These are phyloP conservation scores for Tardiomyces depauwii DNA, from an alignment of 1,139 yeast species.

Conservation along the genomic window DNA sequence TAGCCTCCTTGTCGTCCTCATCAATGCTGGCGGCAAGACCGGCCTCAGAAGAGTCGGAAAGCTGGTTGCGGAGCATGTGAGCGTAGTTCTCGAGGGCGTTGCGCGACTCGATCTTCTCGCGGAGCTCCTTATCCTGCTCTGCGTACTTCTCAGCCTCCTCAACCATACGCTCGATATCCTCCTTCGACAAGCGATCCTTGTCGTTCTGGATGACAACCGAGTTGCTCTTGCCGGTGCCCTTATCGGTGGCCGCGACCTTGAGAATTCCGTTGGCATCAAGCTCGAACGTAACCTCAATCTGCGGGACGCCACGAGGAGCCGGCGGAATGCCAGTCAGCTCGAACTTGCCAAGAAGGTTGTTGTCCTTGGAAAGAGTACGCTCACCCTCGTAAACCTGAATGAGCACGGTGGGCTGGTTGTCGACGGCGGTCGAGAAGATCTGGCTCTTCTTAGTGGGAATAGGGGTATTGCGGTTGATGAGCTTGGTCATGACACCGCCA, in stretches of 20 bases:
- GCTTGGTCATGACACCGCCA: conserved; percentile 96
- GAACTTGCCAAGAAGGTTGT: conserved; percentile 90
- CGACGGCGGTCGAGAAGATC: conserved; percentile 93
- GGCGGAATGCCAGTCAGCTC: conserved; percentile 95
- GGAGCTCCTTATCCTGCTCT: conserved; percentile 72
- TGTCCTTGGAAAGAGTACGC: conserved; percentile 91
- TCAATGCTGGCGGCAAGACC: conserved; percentile 68
- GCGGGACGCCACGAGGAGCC: conserved; percentile 97
- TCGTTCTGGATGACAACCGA: conserved; percentile 93
- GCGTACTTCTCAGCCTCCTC: conserved; percentile 90
- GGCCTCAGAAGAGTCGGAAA: conserved; percentile 48
- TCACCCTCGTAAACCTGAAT: conserved; percentile 97
- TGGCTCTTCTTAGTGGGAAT: conserved; percentile 96
- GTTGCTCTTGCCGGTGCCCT: conserved; percentile 94
- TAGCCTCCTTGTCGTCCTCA: conserved; percentile 86
- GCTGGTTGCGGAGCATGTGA: conserved; percentile 70
- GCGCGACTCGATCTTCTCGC: conserved; percentile 76
- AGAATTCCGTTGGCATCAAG: conserved; percentile 92
- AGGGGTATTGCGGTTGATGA: conserved; percentile 93
- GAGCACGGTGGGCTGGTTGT: conserved; percentile 93
- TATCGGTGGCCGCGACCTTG: conserved; percentile 88
- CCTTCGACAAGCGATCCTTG: conserved; percentile 90
- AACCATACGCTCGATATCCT: conserved; percentile 89
- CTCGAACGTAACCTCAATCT: conserved; percentile 91
- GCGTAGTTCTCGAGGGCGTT: conserved; percentile 85